A percentile compares a stretch with the other conserved stretches of the same genome.
phyloP scores from a whole-genome alignment of 306 rosid species.

The Quercus wislizeni region DNA sequence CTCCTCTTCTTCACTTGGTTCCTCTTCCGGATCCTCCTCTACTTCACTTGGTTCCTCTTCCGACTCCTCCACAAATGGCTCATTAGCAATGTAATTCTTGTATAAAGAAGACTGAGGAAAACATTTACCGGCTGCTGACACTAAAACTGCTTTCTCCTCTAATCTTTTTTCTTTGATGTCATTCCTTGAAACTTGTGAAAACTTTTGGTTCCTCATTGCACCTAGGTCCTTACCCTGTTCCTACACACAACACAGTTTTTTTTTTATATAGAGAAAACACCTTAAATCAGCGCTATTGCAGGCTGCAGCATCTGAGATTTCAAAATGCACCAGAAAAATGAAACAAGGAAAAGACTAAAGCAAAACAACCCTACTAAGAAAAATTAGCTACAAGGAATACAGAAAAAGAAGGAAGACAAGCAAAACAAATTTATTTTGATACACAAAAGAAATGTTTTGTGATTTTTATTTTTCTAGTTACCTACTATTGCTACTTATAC shows the following conservation, averaged over 20 bases:
- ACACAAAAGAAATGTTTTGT: too few relatives aligned
- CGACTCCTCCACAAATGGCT: background rate
- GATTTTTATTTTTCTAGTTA: too few relatives aligned
- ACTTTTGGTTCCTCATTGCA: background rate
- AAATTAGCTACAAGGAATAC: too few relatives aligned
- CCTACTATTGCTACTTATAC: too few relatives aligned
- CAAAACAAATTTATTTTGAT: too few relatives aligned
- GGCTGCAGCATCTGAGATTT: background rate
- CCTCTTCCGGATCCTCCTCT: slow-evolving; percentile 9
- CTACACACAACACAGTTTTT: background rate
- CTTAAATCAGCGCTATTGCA: background rate
- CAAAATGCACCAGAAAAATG: background rate
- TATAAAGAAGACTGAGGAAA: background rate
- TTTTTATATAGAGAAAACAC: too few relatives aligned
- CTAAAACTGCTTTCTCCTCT: background rate
- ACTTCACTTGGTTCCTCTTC: background rate
- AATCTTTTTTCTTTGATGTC: background rate
- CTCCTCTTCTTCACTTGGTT: slow-evolving; percentile 3
- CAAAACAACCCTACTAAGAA: too few relatives aligned
- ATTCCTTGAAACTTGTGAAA: background rate
- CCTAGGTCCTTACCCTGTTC: background rate
- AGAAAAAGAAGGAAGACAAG: too few relatives aligned
- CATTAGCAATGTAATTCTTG: background rate
- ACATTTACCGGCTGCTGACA: too few relatives aligned
- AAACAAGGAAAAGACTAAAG: too few relatives aligned